A percentile compares a stretch with the other conserved stretches of the same genome.
phyloP scores from a whole-genome alignment of 1,284 basidiomycete species.

The Ceratobasidium sp. region DNA sequence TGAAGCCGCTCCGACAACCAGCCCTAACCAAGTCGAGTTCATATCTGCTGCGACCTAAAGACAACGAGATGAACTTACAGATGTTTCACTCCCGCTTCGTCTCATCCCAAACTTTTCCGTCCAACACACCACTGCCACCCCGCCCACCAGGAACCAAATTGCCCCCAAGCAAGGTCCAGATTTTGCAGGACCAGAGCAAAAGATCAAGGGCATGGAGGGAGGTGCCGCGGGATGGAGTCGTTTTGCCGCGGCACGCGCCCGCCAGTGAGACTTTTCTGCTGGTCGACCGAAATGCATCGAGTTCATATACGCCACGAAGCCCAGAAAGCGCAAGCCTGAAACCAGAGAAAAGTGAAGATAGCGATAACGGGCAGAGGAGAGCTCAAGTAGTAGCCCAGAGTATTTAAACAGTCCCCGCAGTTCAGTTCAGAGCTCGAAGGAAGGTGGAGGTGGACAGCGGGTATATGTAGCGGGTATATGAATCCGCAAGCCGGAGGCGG shows the following conservation, averaged over 20 bases:
- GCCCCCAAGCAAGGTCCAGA: neutral
- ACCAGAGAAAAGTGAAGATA: neutral
- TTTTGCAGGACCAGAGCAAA: too few species aligned
- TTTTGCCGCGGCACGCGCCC: neutral
- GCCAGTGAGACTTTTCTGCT: neutral
- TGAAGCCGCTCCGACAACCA: neutral
- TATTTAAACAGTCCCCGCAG: neutral
- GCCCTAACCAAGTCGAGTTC: neutral
- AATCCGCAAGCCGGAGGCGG: neutral
- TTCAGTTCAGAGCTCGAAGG: neutral
- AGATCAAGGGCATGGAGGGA: neutral
- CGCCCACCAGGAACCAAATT: constrained; percentile 28
- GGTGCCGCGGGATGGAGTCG: neutral
- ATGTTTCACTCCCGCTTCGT: neutral
- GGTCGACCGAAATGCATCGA: constrained; percentile 4
- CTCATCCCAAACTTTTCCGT: constrained; percentile 26
- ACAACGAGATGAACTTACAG: neutral
- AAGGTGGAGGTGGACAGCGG: constrained; percentile 5
- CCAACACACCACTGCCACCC: constrained; percentile 23
- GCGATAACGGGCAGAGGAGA: neutral
- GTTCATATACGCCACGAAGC: neutral
- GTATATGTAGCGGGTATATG: neutral
- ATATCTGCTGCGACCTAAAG: neutral
- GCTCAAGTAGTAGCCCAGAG: neutral
- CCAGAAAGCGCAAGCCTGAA: too few species aligned